Evolutionary conservation across 2,329 filamentous ascomycete species (phyloP).

Genomic region (Epichloe coenophiala): DNA sequence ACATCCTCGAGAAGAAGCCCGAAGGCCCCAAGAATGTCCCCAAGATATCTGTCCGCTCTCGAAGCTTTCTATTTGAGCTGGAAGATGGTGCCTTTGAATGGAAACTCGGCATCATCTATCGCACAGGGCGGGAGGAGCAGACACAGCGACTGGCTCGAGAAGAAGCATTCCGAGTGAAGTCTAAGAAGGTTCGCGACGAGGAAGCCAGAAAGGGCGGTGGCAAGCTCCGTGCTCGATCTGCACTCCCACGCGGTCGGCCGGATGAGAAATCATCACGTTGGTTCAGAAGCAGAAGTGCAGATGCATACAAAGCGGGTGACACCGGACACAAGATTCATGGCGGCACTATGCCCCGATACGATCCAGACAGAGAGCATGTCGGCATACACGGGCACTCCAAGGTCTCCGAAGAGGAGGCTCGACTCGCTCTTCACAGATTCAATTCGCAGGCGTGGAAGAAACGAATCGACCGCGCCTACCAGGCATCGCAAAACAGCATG

Average conservation of each 20-base stretch:
- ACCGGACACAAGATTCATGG: constrained; percentile 17
- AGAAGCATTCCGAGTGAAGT: constrained; percentile 78
- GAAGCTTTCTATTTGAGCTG: constrained; percentile 76
- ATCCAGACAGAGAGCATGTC: constrained; percentile 55
- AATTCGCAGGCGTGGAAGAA: constrained; percentile 88
- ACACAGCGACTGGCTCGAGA: constrained; percentile 79
- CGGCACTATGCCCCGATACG: constrained; percentile 50
- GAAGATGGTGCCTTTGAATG: constrained; percentile 97
- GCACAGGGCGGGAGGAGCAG: constrained; percentile 77
- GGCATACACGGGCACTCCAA: constrained; percentile 60
- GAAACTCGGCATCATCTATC: constrained; percentile 91
- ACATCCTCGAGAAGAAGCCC: constrained; percentile 72
- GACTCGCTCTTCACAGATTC: constrained; percentile 59
- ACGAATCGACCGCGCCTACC: constrained; percentile 67
- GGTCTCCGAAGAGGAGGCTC: constrained; percentile 63
- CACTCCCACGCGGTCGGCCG: constrained; percentile 24
- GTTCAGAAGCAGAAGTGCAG: constrained; percentile 43
- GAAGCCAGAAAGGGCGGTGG: constrained; percentile 40
- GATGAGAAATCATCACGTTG: constrained; percentile 20
- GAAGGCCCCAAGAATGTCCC: constrained; percentile 79
- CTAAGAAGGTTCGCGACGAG: constrained; percentile 69
- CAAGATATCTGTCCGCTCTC: constrained; percentile 68
- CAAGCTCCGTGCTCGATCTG: constrained; percentile 42
- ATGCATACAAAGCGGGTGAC: constrained; percentile 23
- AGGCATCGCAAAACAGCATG: constrained; percentile 57